Conservation (phyloP, 2,329 filamentous ascomycete genomes). For the Coniella vitis region DNA sequence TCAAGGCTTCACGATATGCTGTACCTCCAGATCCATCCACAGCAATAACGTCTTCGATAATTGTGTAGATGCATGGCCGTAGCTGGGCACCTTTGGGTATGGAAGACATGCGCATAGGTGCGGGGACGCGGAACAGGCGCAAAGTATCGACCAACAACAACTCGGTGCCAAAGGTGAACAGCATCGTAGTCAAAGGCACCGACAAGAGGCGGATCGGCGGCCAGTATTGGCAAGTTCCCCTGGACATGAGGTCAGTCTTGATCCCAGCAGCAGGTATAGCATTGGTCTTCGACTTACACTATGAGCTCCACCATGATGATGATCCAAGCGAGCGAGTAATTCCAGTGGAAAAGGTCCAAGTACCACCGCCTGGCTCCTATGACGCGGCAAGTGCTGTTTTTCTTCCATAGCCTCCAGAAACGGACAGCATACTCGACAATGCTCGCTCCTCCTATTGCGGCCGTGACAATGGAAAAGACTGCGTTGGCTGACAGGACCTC, state of each 20-base stretch:
- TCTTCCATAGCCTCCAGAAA: constrained; percentile 45
- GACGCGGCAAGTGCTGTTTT: constrained; percentile 44
- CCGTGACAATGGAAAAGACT: constrained; percentile 48
- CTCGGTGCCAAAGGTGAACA: constrained; percentile 39
- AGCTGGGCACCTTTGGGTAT: constrained; percentile 52
- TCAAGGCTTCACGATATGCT: constrained; percentile 42
- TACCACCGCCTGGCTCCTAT: constrained; percentile 25
- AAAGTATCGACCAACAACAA: constrained; percentile 34
- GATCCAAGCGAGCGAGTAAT: constrained; percentile 46
- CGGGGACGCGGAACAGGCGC: constrained; percentile 27
- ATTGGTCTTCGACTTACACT: constrained; percentile 25
- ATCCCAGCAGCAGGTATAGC: neutral
- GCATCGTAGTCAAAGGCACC: constrained; percentile 44
- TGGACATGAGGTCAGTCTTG: neutral
- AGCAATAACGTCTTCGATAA: constrained; percentile 61
- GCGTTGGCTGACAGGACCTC: constrained; percentile 20
- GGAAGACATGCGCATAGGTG: constrained; percentile 58
- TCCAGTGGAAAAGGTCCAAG: constrained; percentile 53
- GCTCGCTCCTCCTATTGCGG: constrained; percentile 42
- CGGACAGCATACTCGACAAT: constrained; percentile 48
- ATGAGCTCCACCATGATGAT: constrained; percentile 51
- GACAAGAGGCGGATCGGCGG: constrained; percentile 43
- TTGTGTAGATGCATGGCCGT: constrained; percentile 54
- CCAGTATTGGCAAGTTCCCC: constrained; percentile 31
- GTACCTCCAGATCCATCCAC: constrained; percentile 58